Percentiles rank a stretch among this genome's conserved stretches.
Evolutionary conservation across 148 eudicot genomes (phyloP).

Genomic region (Fagopyrum homotropicum): DNA sequence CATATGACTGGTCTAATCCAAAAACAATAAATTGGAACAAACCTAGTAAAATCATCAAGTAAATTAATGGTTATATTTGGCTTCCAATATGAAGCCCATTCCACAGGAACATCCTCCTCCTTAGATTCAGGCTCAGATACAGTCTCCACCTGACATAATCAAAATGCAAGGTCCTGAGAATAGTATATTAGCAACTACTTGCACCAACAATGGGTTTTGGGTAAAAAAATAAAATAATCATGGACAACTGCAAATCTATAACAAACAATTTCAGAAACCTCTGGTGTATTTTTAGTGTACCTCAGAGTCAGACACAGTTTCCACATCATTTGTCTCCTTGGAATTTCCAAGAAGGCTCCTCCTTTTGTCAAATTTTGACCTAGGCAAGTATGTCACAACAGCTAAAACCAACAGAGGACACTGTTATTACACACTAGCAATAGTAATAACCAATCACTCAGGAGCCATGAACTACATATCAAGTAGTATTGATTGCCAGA

Average conservation of each 20-base stretch:
- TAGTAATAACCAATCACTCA: neutral
- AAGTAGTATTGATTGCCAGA: neutral
- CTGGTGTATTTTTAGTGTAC: slow-evolving; percentile 21
- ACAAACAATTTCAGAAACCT: slow-evolving; percentile 1
- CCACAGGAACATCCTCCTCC: slow-evolving; percentile 69
- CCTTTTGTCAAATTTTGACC: slow-evolving; percentile 74
- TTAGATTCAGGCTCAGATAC: slow-evolving; percentile 40
- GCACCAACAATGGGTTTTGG: neutral
- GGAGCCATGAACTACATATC: neutral
- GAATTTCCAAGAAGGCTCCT: slow-evolving; percentile 67
- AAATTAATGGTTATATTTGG: slow-evolving; percentile 88
- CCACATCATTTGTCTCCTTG: slow-evolving; percentile 31
- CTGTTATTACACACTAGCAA: neutral
- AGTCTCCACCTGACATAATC: slow-evolving; percentile 44
- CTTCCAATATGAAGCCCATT: slow-evolving; percentile 92
- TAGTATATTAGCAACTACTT: neutral
- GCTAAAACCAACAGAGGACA: slow-evolving; percentile 35
- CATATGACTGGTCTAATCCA: neutral
- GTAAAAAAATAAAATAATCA: neutral
- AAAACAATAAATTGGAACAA: neutral
- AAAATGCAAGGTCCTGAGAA: slow-evolving; percentile 3
- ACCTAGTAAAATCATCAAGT: slow-evolving; percentile 94
- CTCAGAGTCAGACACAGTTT: slow-evolving; percentile 53
- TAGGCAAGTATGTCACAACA: slow-evolving; percentile 67
- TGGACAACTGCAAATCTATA: neutral